Evolutionary conservation across 2,329 filamentous ascomycete genomes (phyloP).

Genomic region (Cercospora berteroae): DNA sequence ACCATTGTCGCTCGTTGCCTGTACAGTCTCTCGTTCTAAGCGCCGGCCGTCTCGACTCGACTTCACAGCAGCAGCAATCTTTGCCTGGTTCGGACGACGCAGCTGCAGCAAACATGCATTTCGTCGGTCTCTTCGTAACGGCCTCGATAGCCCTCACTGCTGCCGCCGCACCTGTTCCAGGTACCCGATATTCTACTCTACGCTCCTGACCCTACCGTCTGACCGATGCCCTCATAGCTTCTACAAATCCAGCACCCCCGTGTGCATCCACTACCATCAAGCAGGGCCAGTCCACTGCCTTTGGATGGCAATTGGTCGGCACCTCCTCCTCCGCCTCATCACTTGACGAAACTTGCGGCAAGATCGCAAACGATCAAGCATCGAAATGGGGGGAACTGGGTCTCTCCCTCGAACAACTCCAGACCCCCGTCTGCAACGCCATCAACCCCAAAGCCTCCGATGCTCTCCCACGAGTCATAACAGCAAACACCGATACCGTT

Average conservation of each 20-base stretch:
- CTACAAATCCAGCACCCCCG: conserved; percentile 3
- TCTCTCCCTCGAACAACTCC: conserved; percentile 22
- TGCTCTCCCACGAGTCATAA: conserved; percentile 22
- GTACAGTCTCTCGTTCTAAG: conserved; percentile 3
- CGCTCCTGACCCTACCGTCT: not conserved
- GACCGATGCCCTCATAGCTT: not conserved
- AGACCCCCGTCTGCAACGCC: conserved; percentile 27
- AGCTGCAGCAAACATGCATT: conserved; percentile 22
- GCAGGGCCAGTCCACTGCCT: conserved; percentile 29
- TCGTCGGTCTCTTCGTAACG: conserved; percentile 16
- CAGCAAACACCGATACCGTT: conserved; percentile 29
- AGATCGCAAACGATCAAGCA: conserved; percentile 21
- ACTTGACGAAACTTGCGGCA: conserved; percentile 25
- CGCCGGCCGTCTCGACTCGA: conserved; percentile 8
- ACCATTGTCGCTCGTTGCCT: conserved; percentile 14
- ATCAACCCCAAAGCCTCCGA: conserved; percentile 21
- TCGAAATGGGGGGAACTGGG: conserved; percentile 27
- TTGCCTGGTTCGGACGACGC: not conserved
- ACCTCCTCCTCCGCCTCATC: conserved; percentile 23
- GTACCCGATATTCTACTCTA: not conserved
- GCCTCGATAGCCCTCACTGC: conserved; percentile 21
- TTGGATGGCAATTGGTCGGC: conserved; percentile 35
- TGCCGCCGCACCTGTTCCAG: conserved; percentile 10
- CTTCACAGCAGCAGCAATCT: not conserved
- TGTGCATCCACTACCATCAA: conserved; percentile 17